phyloP scores from a whole-genome alignment of 257 asterid genomes.

The Nicotiana benthamiana region DNA sequence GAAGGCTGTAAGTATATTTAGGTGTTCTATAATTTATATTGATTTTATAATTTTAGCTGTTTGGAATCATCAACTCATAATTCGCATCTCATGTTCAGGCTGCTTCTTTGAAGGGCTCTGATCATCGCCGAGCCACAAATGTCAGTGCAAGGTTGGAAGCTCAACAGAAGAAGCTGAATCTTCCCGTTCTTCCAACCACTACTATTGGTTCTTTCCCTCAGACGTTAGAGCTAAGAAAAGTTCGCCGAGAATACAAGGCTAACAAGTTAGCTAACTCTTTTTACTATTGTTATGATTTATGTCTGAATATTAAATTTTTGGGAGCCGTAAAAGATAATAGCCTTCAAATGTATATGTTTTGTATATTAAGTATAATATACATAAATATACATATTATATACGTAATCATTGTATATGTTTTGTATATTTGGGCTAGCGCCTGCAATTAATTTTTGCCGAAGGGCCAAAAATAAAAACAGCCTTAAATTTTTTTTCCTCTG shows the following conservation, averaged over 20 bases:
- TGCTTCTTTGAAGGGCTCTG: slow-evolving; percentile 87
- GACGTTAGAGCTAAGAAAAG: slow-evolving; percentile 86
- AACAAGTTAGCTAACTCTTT: slow-evolving; percentile 50
- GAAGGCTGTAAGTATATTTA: slow-evolving; percentile 71
- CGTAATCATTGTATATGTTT: too few species aligned
- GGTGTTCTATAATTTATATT: neutral
- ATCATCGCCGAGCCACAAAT: slow-evolving; percentile 88
- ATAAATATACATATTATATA: too few species aligned
- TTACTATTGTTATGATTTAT: neutral
- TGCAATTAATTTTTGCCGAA: too few species aligned
- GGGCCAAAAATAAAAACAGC: too few species aligned
- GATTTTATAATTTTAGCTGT: neutral
- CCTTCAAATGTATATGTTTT: too few species aligned
- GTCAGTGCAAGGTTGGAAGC: slow-evolving; percentile 90
- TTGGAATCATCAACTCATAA: neutral
- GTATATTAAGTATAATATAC: too few species aligned
- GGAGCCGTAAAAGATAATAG: too few species aligned
- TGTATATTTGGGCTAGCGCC: too few species aligned
- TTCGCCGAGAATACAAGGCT: slow-evolving; percentile 95
- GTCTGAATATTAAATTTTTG: neutral
- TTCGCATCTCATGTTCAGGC: slow-evolving; percentile 29
- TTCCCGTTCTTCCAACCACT: slow-evolving; percentile 95
- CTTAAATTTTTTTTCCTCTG: slow-evolving; percentile 2
- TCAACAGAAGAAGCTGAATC: slow-evolving; percentile 93
- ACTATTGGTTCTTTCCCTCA: slow-evolving; percentile 98